Conservation (phyloP, 2,329 filamentous ascomycete genomes). For the Exophiala aquamarina region DNA sequence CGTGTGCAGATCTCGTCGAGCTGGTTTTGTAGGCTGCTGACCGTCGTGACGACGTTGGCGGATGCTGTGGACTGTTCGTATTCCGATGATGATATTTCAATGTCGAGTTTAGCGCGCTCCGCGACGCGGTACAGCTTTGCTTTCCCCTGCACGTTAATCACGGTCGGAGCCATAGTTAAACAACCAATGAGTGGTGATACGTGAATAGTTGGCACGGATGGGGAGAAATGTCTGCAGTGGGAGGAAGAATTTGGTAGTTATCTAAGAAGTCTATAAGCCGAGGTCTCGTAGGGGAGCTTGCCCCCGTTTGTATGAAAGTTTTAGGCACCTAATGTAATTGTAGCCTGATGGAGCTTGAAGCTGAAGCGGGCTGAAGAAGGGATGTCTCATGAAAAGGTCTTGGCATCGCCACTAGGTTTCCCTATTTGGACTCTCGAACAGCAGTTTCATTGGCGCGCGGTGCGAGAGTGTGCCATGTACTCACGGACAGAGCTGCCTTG, state of each 20-base stretch:
- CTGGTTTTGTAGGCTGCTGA: conserved; percentile 8
- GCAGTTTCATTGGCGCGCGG: not conserved
- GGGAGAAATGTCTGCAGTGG: not conserved
- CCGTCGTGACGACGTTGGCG: conserved; percentile 11
- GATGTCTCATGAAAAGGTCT: too few relatives aligned
- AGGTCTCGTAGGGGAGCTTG: too few relatives aligned
- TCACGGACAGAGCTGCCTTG: conserved; percentile 13
- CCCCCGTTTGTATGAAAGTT: too few relatives aligned
- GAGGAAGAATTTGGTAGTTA: conserved; percentile 4
- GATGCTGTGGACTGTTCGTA: conserved; percentile 11
- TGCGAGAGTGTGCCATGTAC: conserved; percentile 22
- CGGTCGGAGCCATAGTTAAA: conserved; percentile 6
- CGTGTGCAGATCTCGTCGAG: conserved; percentile 6
- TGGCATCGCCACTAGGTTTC: too few relatives aligned
- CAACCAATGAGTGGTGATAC: not conserved
- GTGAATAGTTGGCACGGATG: not conserved
- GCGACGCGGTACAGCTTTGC: conserved; percentile 9
- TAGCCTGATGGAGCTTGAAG: too few relatives aligned
- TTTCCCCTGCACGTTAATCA: conserved; percentile 14
- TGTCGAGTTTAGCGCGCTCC: conserved; percentile 9
- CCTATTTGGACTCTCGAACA: too few relatives aligned
- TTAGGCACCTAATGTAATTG: too few relatives aligned
- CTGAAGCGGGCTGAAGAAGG: too few relatives aligned
- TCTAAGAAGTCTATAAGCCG: too few relatives aligned
- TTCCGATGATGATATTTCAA: conserved; percentile 8